These are phyloP conservation scores for Chrysoporthe deuterocubensis DNA, from an alignment of 2,329 filamentous ascomycete genomes.

Conservation along the genomic window DNA sequence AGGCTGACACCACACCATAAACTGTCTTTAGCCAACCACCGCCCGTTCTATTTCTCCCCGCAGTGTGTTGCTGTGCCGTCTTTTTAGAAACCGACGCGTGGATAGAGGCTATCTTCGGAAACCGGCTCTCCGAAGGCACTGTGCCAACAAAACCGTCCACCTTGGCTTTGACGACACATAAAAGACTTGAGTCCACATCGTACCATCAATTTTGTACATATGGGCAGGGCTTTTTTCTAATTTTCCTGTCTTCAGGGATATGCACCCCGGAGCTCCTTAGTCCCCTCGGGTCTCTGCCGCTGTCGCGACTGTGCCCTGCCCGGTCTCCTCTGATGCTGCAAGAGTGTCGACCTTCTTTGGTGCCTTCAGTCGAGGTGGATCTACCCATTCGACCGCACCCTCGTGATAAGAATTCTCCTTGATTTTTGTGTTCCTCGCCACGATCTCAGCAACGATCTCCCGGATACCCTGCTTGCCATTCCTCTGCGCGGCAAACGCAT, in stretches of 20 bases:
- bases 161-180: background rate
- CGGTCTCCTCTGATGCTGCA: background rate
- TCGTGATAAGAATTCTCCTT: slow-evolving; percentile 6
- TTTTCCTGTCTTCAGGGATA: no score
- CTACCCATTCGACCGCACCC: slow-evolving; percentile 13
- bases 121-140: background rate
- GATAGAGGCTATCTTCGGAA: background rate
- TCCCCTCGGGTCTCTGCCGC: no score
- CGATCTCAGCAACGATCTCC: slow-evolving; percentile 70
- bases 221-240: no score
- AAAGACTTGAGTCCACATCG: background rate
- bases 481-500: slow-evolving; percentile 63
- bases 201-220: background rate
- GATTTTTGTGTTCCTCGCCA: slow-evolving; percentile 61
- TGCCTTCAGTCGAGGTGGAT: background rate
- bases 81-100: background rate
- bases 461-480: slow-evolving; percentile 70
- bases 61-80: background rate
- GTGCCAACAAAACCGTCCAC: background rate
- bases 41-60: background rate
- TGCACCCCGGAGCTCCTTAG: no score
- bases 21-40: slow-evolving; percentile 1
- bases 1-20: background rate
- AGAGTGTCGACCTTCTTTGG: background rate
- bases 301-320: no score